Evolutionary conservation across 768 basidiomycete genomes (phyloP), one percentile per base, ranked within the genome.

Genomic region (Russula ochroleuca): DNA sequence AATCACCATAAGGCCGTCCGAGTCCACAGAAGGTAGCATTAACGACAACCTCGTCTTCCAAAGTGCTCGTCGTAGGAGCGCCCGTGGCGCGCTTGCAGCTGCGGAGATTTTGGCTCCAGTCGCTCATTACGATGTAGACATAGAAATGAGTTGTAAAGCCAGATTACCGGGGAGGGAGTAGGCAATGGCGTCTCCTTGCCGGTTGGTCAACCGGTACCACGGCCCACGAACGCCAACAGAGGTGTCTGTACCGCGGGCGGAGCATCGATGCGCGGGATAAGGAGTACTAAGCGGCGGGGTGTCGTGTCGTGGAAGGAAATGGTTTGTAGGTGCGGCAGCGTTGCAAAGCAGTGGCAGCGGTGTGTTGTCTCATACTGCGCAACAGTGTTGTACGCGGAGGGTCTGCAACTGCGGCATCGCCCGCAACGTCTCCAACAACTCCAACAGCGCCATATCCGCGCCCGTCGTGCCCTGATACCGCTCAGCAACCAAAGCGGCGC

Each of bases 1-100:
- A n/a, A n/a, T 28, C 28, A 90, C 87, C 77, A 92, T 83, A 62
- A 92, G 78, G 5, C 90, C 90, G 70, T 92, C 90, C 33, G 90
- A 92, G 71, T 92, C 90, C 5, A 87, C 90, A 90, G 71, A 92
- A 91, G 60, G 92, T 91, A 3, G 89, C 87, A 69, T 92, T 90
- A 14, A 92, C 88, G 37, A 78, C 67, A 57, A 86, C 77, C 68
- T 81, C 81, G 19, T 74, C 75, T 11, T 73, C 75, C 31, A 8
- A 15, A 4, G 25, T n/a, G 31, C 25, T 38, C 25, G 10, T 43
- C 25, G 35, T n/a, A 10, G 23, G 15, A 35, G 35, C 64, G 60
- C 28, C 63, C 57, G 10, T 40, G 38, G 37, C 63, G 63, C 13
- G 56, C 2, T 48, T 37, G 50, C 15, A 55, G 54, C 11, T 49